Conservation (phyloP, 2,329 filamentous ascomycete genomes). For the Alternaria hordeiaustralica region DNA sequence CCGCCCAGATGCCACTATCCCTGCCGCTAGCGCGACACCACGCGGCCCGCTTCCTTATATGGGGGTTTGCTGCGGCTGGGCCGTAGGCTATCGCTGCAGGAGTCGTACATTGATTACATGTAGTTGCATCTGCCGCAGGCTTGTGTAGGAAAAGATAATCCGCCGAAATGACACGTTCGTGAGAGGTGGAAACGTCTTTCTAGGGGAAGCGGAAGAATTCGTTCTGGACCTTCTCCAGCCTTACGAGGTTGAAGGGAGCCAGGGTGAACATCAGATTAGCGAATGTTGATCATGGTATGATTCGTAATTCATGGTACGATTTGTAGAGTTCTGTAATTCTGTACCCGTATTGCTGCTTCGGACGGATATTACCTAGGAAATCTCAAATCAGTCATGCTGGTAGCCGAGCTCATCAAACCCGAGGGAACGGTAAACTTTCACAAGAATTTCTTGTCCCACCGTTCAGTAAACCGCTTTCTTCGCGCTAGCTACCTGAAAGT, state of each 20-base stretch:
- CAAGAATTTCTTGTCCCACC: not conserved
- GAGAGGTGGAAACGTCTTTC: not conserved
- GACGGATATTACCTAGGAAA: not conserved
- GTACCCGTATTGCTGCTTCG: not conserved
- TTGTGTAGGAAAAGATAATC: not conserved
- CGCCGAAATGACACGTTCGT: not conserved
- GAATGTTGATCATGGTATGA: not conserved
- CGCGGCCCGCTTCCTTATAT: conserved; percentile 10
- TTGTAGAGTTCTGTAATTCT: not conserved
- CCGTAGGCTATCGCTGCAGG: not conserved
- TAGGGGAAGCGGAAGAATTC: not conserved
- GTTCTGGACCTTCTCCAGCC: not conserved
- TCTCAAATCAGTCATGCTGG: not conserved
- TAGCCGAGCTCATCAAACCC: not conserved
- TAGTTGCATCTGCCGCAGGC: conserved; percentile 1
- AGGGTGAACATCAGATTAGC: not conserved
- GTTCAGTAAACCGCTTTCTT: not conserved
- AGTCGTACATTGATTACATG: not conserved
- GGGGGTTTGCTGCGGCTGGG: not conserved
- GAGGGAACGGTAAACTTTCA: not conserved
- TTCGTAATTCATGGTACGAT: not conserved
- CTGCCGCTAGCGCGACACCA: conserved; percentile 1
- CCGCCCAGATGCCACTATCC: not conserved
- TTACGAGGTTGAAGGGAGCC: not conserved
- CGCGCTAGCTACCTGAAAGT: not conserved